Evolutionary conservation across 306 rosid species (phyloP).

Genomic region (Prunus fruticosa): DNA sequence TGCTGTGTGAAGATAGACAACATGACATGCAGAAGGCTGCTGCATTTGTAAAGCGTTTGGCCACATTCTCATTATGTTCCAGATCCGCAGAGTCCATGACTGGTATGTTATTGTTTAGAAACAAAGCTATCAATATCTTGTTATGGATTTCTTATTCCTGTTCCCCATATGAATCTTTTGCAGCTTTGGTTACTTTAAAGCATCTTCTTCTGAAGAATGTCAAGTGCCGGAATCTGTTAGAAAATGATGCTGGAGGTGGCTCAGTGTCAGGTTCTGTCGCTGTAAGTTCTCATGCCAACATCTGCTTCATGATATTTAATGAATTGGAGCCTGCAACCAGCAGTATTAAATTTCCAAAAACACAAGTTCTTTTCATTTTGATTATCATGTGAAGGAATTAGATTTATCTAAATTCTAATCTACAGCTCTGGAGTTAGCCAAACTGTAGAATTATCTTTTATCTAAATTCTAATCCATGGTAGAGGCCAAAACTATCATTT

Average conservation of each 20-base stretch:
- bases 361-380: too few species aligned
- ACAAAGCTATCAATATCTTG: not conserved
- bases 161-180: conserved; percentile 29
- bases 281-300: conserved; percentile 42
- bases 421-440: too few species aligned
- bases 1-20: conserved; percentile 95
- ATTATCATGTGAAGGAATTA: too few species aligned
- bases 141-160: conserved; percentile 5
- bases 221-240: conserved; percentile 90
- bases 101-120: conserved; percentile 47
- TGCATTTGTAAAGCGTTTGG: conserved; percentile 87
- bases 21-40: conserved; percentile 99
- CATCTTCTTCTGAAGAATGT: conserved; percentile 90
- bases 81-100: conserved; percentile 92
- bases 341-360: not conserved
- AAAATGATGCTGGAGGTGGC: conserved; percentile 95
- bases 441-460: too few species aligned
- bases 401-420: too few species aligned
- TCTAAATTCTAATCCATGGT: not conserved
- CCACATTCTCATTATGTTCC: conserved; percentile 64
- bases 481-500: not conserved
- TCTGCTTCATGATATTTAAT: conserved; percentile 2
- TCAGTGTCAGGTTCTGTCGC: conserved; percentile 75
- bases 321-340: not conserved
- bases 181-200: conserved; percentile 85